A percentile compares a stretch with the other conserved stretches of the same genome.
Evolutionary conservation across 129 eudicot genomes (phyloP).

Genomic region (Flaveria ramosissima): DNA sequence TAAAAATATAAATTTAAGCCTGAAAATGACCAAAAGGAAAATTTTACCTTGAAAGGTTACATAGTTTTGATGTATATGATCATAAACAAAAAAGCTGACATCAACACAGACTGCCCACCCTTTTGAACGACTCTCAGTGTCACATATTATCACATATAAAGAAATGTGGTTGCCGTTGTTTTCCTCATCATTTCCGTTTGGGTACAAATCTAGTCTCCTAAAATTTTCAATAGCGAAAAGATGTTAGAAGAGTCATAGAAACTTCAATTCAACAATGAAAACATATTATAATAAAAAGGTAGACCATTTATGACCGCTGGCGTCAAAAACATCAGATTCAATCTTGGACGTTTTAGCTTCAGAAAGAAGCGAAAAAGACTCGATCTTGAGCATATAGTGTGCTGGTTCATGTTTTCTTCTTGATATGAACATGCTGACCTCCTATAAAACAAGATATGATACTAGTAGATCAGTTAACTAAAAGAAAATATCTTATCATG

Average conservation of each 20-base stretch:
- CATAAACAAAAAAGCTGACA: neutral
- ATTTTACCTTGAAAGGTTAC: constrained; percentile 19
- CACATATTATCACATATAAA: neutral
- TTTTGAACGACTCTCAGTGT: neutral
- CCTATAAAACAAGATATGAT: neutral
- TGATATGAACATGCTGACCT: constrained; percentile 9
- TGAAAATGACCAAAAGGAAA: neutral
- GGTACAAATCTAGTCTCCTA: constrained; percentile 23
- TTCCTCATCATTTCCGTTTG: constrained; percentile 16
- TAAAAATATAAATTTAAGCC: neutral
- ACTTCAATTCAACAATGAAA: neutral
- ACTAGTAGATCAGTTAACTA: no score
- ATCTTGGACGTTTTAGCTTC: constrained; percentile 6
- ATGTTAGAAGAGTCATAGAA: neutral
- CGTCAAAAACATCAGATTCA: constrained; percentile 28
- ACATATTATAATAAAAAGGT: neutral
- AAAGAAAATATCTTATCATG: no score
- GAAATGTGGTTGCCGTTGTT: constrained; percentile 3
- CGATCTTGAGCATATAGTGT: constrained; percentile 32
- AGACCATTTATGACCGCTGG: constrained; percentile 26
- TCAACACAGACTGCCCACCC: constrained; percentile 23
- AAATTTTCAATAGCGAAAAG: neutral
- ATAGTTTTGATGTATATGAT: constrained; percentile 10
- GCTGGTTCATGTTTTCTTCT: constrained; percentile 23
- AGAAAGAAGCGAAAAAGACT: constrained; percentile 31